Evolutionary conservation across 2,329 filamentous ascomycete genomes (phyloP).

Genomic region (Neopestalotiopsis sp.): DNA sequence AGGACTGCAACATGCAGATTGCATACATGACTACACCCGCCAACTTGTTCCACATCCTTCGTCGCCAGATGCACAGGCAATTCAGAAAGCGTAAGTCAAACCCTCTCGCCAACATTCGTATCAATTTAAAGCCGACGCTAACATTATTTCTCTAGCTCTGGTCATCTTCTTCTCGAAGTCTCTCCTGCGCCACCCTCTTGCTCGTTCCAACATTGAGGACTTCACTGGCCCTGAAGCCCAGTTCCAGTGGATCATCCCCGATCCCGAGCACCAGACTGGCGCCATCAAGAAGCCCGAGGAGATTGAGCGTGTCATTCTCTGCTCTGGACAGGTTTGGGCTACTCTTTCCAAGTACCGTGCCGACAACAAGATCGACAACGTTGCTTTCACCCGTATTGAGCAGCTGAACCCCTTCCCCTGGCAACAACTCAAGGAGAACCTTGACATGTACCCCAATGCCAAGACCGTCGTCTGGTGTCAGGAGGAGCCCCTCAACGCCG

Average conservation of each 20-base stretch:
- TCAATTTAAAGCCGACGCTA: conserved; percentile 29
- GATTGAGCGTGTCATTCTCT: conserved; percentile 93
- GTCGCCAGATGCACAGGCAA: conserved; percentile 97
- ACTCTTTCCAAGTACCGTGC: conserved; percentile 90
- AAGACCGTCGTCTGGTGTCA: conserved; percentile 97
- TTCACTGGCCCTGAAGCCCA: conserved; percentile 84
- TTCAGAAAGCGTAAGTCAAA: conserved; percentile 91
- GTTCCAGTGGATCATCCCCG: conserved; percentile 96
- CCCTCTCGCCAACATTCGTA: conserved; percentile 25
- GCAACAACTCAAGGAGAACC: conserved; percentile 94
- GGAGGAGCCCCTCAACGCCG: conserved; percentile 97
- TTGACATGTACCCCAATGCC: conserved; percentile 96
- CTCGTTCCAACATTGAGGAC: conserved; percentile 87
- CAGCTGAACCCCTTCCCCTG: conserved; percentile 99
- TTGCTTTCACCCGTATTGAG: conserved; percentile 93
- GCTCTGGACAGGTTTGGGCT: conserved; percentile 92
- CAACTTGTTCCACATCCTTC: conserved; percentile 95
- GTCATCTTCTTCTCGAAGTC: conserved; percentile 99
- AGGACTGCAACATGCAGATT: conserved; percentile 99
- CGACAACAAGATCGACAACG: conserved; percentile 84
- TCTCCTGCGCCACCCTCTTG: conserved; percentile 90
- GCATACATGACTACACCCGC: conserved; percentile 95
- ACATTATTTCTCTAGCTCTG: conserved; percentile 65
- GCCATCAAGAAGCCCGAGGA: conserved; percentile 80
- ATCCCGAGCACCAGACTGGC: conserved; percentile 80